phyloP scores from a whole-genome alignment of 306 rosid genomes.

The Glycine tomentella region DNA sequence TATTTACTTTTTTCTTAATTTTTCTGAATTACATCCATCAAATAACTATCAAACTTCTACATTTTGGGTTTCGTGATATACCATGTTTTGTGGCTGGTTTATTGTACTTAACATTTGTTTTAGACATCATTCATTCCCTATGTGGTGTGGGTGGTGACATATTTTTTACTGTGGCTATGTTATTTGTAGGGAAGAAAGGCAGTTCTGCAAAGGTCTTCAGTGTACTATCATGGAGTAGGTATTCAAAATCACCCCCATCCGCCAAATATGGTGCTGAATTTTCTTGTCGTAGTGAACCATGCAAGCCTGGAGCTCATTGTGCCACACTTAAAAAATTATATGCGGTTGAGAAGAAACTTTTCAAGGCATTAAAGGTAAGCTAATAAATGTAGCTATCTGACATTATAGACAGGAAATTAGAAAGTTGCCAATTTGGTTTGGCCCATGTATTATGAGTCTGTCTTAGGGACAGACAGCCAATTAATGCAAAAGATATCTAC shows the following conservation, averaged over 20 bases:
- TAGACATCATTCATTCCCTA: constrained; percentile 29
- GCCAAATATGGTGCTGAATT: constrained; percentile 56
- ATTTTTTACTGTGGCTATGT: constrained; percentile 27
- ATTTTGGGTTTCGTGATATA: not conserved
- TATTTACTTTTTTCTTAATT: too few species aligned
- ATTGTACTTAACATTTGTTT: constrained; percentile 2
- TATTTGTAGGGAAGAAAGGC: constrained; percentile 70
- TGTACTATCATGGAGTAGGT: constrained; percentile 81
- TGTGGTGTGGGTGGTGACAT: not conserved
- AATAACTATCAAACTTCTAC: too few species aligned
- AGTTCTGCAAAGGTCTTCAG: constrained; percentile 87
- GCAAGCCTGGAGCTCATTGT: constrained; percentile 96
- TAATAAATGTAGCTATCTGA: constrained; percentile 24
- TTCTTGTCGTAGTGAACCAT: constrained; percentile 70
- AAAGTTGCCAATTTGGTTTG: constrained; percentile 12
- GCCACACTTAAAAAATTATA: constrained; percentile 75
- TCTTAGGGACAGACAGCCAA: not conserved
- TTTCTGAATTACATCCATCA: too few species aligned
- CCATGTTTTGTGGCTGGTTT: constrained; percentile 21
- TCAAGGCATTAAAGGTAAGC: constrained; percentile 80
- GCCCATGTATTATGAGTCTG: not conserved
- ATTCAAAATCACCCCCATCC: constrained; percentile 68
- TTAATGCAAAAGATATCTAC: constrained; percentile 9
- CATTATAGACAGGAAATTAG: not conserved
- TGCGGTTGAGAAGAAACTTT: constrained; percentile 77